Percentiles rank a stretch among this genome's conserved stretches.
phyloP scores from a whole-genome alignment of 192 early-diverging fungal species.

The Phlyctochytrium bullatum region DNA sequence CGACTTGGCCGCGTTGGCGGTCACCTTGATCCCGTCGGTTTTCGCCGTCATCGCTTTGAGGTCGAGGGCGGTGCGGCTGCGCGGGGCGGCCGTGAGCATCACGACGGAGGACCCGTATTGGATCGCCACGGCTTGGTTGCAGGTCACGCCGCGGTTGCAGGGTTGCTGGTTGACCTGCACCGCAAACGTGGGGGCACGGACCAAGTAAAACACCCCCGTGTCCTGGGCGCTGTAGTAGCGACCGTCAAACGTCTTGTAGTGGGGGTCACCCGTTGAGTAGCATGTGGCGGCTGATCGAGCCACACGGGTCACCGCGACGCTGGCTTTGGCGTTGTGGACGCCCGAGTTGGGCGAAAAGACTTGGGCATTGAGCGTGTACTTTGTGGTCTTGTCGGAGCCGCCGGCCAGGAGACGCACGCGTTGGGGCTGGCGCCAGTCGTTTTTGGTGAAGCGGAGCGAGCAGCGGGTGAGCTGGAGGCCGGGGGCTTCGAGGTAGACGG shows the following conservation, averaged over 20 bases:
- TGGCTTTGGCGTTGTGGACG: neutral
- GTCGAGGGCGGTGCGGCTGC: neutral
- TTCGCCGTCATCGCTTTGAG: neutral
- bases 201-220: neutral
- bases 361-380: neutral
- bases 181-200: neutral
- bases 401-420: neutral
- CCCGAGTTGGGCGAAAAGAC: neutral
- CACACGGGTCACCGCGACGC: neutral
- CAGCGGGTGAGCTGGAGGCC: neutral
- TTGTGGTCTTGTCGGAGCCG: neutral
- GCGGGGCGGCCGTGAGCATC: neutral
- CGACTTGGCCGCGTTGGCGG: neutral
- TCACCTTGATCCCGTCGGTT: neutral
- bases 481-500: neutral
- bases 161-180: slow-evolving; percentile 6
- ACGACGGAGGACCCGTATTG: neutral
- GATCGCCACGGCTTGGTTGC: neutral
- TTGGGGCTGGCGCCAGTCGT: neutral
- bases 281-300: neutral
- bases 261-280: neutral
- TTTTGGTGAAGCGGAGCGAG: neutral
- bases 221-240: neutral
- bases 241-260: neutral
- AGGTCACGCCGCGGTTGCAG: neutral